A percentile compares a stretch with the other conserved stretches of the same genome.
phyloP scores from a whole-genome alignment of 495 filamentous ascomycete species.

The Choiromyces venosus region DNA sequence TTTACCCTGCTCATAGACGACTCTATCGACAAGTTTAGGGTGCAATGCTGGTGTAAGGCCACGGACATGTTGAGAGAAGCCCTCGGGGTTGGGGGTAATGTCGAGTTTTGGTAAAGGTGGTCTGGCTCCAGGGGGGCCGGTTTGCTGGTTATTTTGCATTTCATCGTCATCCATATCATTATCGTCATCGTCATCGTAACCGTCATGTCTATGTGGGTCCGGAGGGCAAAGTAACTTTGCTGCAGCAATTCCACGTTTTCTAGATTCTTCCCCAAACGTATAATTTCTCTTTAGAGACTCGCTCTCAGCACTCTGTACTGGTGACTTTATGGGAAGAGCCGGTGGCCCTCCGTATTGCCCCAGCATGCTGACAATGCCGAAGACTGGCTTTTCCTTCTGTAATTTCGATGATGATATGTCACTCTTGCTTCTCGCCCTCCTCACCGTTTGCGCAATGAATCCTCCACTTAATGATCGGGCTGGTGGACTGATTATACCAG shows the following conservation, averaged over 20 bases:
- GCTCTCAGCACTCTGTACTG: slow-evolving; percentile 26
- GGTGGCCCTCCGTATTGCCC: slow-evolving; percentile 30
- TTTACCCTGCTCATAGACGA: slow-evolving; percentile 70
- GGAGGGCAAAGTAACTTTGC: slow-evolving; percentile 25
- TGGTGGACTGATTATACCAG: slow-evolving; percentile 18
- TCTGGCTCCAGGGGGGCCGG: slow-evolving; percentile 45
- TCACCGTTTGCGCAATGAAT: slow-evolving; percentile 51
- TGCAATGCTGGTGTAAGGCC: slow-evolving; percentile 65
- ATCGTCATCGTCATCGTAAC: slow-evolving; percentile 48
- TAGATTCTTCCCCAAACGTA: slow-evolving; percentile 39
- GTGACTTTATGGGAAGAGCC: slow-evolving; percentile 30
- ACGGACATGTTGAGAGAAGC: slow-evolving; percentile 71
- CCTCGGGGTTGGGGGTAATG: slow-evolving; percentile 61
- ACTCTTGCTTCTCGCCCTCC: slow-evolving; percentile 66
- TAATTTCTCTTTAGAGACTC: slow-evolving; percentile 18
- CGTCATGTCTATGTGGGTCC: slow-evolving; percentile 28
- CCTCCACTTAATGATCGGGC: slow-evolving; percentile 39
- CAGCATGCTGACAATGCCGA: slow-evolving; percentile 38
- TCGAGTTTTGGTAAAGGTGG: slow-evolving; percentile 21
- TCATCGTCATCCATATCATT: slow-evolving; percentile 51
- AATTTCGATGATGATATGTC: slow-evolving; percentile 53
- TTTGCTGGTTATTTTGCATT: slow-evolving; percentile 46
- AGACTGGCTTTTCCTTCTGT: slow-evolving; percentile 28
- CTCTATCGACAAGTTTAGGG: slow-evolving; percentile 69
- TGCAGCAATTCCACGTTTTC: slow-evolving; percentile 24